Base-by-base conservation (phyloP, 2,329 filamentous ascomycete species). In the Geosmithia flava region DNA sequence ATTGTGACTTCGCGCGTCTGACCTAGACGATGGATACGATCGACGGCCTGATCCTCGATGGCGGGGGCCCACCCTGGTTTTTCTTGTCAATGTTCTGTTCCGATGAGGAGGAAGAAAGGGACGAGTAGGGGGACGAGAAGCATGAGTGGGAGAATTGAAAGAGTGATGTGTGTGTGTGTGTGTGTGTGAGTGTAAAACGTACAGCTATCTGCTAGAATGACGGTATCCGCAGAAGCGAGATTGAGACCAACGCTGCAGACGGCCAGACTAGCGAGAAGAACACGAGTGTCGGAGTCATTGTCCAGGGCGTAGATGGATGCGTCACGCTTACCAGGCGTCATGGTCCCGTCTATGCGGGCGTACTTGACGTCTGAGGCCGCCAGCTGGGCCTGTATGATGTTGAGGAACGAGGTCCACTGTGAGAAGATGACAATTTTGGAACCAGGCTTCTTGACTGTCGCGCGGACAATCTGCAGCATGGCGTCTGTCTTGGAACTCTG, bases 21-120 rank as follows among this genome's bases (percentile, higher is more conserved):
- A 0, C 89, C 89, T 0, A 95, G 72, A 1, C 89, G 76, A 60
- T 95, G 87, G 7, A 95, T 88, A 4, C 89, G 83, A 59, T 95
- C 89, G 2, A 95, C 76, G 3, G 90, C 90, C 61, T 95, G 89
- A 55, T 95, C 88, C 63, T 95, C 89, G 48, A 95, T 93, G 1
- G 88, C 88, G 0, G 89, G 89, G 1, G 89, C 88, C 85, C 89
- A 95, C 89, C 87, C 71, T 67, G 41, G 33, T 37, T 3, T 37
- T 20, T 20, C 10, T 11, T 45, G 17, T 45, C n/a, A 46, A 47
- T 23, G 15, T 45, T n/a, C 3, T 19, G 7, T 33, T 23, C 15
- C 10, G 33, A 8, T n/a, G n/a, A n/a, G n/a, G n/a, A n/a, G n/a
- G n/a, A n/a, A n/a, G n/a, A n/a, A n/a, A n/a, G n/a, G n/a, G n/a